Evolutionary conservation across 768 basidiomycete species (phyloP).

Genomic region (Amanita pallidorosea): DNA sequence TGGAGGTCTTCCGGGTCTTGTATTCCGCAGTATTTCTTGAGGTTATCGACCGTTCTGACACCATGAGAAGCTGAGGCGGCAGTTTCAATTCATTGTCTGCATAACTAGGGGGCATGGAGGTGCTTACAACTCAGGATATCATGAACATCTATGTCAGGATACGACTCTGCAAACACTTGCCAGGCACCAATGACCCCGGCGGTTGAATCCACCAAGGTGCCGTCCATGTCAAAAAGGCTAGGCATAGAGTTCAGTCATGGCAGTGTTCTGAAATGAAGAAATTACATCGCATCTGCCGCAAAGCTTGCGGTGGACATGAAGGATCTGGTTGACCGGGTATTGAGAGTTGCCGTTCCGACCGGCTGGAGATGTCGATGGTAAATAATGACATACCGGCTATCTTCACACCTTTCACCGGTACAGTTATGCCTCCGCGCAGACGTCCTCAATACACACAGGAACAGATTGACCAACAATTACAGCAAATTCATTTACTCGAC

Average conservation of each 20-base stretch:
- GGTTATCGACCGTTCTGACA: constrained; percentile 75
- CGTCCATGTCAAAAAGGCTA: constrained; percentile 79
- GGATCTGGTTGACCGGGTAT: background rate
- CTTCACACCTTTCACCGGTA: constrained; percentile 13
- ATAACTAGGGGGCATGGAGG: constrained; percentile 4
- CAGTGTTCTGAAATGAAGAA: background rate
- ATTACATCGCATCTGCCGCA: constrained; percentile 33
- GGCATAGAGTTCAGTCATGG: background rate
- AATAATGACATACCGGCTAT: background rate
- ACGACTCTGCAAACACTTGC: constrained; percentile 62
- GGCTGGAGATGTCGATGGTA: background rate
- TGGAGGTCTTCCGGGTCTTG: constrained; percentile 57
- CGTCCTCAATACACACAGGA: constrained; percentile 71
- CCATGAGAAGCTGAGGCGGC: constrained; percentile 57
- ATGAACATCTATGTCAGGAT: constrained; percentile 52
- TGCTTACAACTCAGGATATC: constrained; percentile 52
- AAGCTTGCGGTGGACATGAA: constrained; percentile 3
- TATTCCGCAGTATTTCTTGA: constrained; percentile 61
- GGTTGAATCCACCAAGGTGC: constrained; percentile 75
- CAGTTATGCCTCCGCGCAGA: constrained; percentile 66
- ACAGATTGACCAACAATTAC: constrained; percentile 80
- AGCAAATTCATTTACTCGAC: constrained; percentile 85
- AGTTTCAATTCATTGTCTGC: constrained; percentile 1
- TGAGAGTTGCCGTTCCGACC: background rate
- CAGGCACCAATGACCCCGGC: constrained; percentile 77